Percentiles rank a stretch among this genome's conserved stretches.
Conservation (phyloP, 2,329 filamentous ascomycete species). For the Curvularia hawaiiensis region DNA sequence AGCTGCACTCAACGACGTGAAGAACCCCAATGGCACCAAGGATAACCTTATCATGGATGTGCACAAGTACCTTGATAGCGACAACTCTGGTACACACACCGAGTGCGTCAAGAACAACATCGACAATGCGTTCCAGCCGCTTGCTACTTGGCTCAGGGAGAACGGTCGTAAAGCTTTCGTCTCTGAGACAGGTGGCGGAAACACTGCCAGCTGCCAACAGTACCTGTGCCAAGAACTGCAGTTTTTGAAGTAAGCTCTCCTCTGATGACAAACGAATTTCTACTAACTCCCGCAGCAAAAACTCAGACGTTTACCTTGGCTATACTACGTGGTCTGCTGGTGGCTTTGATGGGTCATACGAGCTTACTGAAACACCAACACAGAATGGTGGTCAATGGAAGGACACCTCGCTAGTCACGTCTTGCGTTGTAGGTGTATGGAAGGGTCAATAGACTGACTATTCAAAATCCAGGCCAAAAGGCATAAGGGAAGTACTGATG, state of each 20-base stretch:
- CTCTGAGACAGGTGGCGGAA: slow-evolving; percentile 51
- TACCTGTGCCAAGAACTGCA: slow-evolving; percentile 42
- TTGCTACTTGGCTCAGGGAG: slow-evolving; percentile 45
- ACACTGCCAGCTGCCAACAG: slow-evolving; percentile 41
- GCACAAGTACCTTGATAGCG: slow-evolving; percentile 50
- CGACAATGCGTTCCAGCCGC: slow-evolving; percentile 40
- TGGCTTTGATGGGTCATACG: slow-evolving; percentile 23
- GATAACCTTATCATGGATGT: slow-evolving; percentile 58
- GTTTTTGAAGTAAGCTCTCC: slow-evolving; percentile 30
- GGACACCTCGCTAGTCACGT: background rate
- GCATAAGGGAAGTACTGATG: background rate
- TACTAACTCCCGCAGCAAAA: background rate
- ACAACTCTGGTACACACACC: slow-evolving; percentile 46
- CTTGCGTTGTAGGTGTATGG: background rate
- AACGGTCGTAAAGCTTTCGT: slow-evolving; percentile 49
- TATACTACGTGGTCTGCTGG: slow-evolving; percentile 40
- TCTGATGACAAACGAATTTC: background rate
- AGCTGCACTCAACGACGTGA: slow-evolving; percentile 58
- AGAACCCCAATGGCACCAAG: slow-evolving; percentile 64
- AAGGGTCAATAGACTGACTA: background rate
- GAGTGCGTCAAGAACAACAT: slow-evolving; percentile 37
- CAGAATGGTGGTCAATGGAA: slow-evolving; percentile 2
- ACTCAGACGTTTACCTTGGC: slow-evolving; percentile 21
- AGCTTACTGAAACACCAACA: background rate
- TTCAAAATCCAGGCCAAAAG: background rate